Evolutionary conservation across 2,329 filamentous ascomycete genomes (phyloP), one percentile per base, ranked within the genome.

Genomic region (Venturiaceae sp.): DNA sequence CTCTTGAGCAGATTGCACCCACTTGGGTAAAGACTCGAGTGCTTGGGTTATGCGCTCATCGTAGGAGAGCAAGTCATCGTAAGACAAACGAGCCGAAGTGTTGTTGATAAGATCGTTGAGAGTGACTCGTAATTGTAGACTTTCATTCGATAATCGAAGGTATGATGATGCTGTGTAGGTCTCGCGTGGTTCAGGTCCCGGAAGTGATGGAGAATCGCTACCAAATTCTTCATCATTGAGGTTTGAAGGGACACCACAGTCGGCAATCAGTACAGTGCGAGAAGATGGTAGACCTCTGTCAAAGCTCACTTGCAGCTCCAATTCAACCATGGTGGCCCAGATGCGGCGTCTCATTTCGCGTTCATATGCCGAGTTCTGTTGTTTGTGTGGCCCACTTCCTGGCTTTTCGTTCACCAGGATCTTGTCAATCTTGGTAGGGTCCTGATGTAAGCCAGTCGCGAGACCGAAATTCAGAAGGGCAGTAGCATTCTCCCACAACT

Each of bases 281-380:
- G 53, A 68, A 5, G 75, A 72, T 2, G 78, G 75, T 69, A 83
- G 78, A 0, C 82, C 82, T 13, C 74, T 73, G 61, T 83, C 80
- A 14, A 83, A 68, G 1, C 79, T 78, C 0, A 78, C 74, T 62
- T 83, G 80, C 2, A 83, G 66, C 58, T 84, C 81, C 28, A 83
- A 67, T 62, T 84, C 80, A 9, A 80, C 68, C 9, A 83, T 79
- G 1, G 81, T 82, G 1, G 72, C 74, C 82, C 82, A 84, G 2
- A 84, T 68, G 46, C 81, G 74, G 56, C 79, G 74, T 55, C 81
- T 75, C 75, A 81, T 77, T 60, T 80, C 77, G 57, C 77, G 75
- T 41, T 80, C 76, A 32, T 78, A 77, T 2, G 71, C 66, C 3
- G 67, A 64, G 5, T 69, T 66, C 26, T 57, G 37, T 41, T 37